A percentile compares a stretch with the other conserved stretches of the same genome.
Evolutionary conservation across 1,139 yeast genomes (phyloP).

Genomic region (Diutina mesorugosa): DNA sequence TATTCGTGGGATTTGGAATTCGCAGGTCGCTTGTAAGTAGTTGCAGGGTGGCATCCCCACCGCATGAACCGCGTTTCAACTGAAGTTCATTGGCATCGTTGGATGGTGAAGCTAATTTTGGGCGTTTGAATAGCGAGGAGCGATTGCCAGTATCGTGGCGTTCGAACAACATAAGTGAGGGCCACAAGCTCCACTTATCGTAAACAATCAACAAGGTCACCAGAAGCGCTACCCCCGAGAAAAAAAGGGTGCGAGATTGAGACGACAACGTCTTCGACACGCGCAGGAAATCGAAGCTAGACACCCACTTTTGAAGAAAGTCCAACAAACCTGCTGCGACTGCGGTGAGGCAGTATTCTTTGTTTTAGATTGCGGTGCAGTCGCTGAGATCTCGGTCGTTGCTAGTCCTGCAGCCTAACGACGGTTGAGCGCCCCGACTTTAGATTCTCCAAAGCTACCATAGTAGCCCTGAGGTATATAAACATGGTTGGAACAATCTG

Average conservation of each 20-base stretch:
- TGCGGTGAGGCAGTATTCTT: background rate
- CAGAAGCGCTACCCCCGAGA: background rate
- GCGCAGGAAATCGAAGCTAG: background rate
- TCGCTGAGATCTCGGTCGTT: background rate
- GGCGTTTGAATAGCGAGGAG: background rate
- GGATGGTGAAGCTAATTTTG: background rate
- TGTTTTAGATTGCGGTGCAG: background rate
- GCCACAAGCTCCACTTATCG: background rate
- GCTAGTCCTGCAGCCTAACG: background rate
- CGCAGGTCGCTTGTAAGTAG: background rate
- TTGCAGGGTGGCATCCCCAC: background rate
- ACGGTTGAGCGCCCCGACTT: background rate
- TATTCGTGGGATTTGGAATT: background rate
- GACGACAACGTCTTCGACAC: background rate
- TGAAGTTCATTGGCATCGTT: background rate
- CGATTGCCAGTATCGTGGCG: background rate
- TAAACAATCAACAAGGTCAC: background rate
- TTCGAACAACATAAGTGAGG: background rate
- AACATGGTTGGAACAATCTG: no score
- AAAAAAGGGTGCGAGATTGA: background rate
- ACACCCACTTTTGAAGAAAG: background rate
- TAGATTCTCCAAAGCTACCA: no score
- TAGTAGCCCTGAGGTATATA: no score
- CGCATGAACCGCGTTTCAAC: background rate
- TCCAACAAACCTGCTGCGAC: background rate